Base-by-base conservation (phyloP, 2,329 filamentous ascomycete genomes). In the Kalmusia sp. region DNA sequence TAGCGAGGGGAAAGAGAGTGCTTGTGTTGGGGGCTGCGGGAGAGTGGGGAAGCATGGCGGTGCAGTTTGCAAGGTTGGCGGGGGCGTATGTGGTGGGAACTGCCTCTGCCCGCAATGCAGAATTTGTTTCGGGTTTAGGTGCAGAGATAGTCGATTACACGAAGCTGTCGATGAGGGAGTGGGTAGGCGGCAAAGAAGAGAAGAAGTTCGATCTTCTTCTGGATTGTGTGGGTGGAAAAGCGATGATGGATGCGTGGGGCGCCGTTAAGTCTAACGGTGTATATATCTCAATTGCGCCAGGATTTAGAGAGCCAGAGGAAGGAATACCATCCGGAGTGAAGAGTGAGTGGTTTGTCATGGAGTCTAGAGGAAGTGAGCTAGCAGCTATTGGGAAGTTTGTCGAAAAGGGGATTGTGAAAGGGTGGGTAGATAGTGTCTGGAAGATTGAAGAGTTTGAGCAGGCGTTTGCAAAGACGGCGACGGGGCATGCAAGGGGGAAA, bases 111-210 rank as follows among this genome's bases (percentile, higher is more conserved):
- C 61, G 62, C 35, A 80, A 77, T 55, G 57, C 69, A 9, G 71
- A 65, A 21, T 69, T 76, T 45, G 69, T 81, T 17, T 62, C 58
- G 33, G 61, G 55, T 0, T 51, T 80, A 7, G 79, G 79, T 0
- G 76, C 75, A 3, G 74, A 78, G 51, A 72, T 75, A n/a, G 52
- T 81, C 4, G 69, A 80, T 60, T 80, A 80, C 58, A 71, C 64
- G 21, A 60, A 56, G 39, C 59, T 50, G 14, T 58, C 58, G 47
- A 47, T 77, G 22, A 58, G 60, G 46, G 59, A 59, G 6, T 80
- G 73, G 73, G 43, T 63, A n/a, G 41, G 8, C 21, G 58, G 63
- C 24, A 54, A 63, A 9, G 60, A 61, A 11, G 48, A 33, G 4
- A 58, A 41, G 9, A 72, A 75, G 57, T 75, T 78, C 19, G 78